Base-by-base conservation (phyloP, 371 early-diverging fungal genomes). In the Umbelopsis sp. region DNA sequence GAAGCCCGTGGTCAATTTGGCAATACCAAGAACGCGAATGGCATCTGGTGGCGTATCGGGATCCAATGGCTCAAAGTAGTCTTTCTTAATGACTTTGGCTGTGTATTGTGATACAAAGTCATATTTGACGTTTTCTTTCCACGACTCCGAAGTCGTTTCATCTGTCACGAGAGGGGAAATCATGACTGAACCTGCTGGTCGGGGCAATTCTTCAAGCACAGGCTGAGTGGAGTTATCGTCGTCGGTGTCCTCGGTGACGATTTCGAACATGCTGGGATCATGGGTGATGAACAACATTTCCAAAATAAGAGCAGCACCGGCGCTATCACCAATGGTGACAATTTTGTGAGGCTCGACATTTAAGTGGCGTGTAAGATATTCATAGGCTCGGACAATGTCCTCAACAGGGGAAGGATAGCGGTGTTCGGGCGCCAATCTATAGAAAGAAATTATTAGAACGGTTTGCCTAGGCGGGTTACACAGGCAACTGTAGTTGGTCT, bases 111-210 rank as follows among this genome's bases (percentile, higher is more conserved):
- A 70, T n/a, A 84, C 77, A 50, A 77, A 84, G 46, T 84, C 84
- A 63, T 77, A 73, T 65, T 84, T 81, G 14, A 74, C 69, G 48
- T 84, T 84, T 0, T 41, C 52, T 63, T 72, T 65, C 84, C 84
- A 84, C 9, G 81, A 81, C 45, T 72, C 74, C 7, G 81, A 80
- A 0, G 67, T 73, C 0, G 81, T 80, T 48, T 79, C 69, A 46
- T 84, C 81, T 10, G 84, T 84, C 12, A 84, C 84, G 9, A 84
- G 52, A 22, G 84, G 84, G 9, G 81, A 81, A 8, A 80, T 76
- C 7, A 84, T 57, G 12, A 84, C 68, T 4, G 73, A 53, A 11
- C 76, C 77, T 3, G 84, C 84, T 12, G 84, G 84, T 45, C 84
- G 73, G 20, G 84, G 84, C 38, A 84, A 65, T 62, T 79, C 83